Percentiles rank a stretch among this genome's conserved stretches.
phyloP scores from a whole-genome alignment of 1,284 basidiomycete genomes.

The Cryptococcus sp. region DNA sequence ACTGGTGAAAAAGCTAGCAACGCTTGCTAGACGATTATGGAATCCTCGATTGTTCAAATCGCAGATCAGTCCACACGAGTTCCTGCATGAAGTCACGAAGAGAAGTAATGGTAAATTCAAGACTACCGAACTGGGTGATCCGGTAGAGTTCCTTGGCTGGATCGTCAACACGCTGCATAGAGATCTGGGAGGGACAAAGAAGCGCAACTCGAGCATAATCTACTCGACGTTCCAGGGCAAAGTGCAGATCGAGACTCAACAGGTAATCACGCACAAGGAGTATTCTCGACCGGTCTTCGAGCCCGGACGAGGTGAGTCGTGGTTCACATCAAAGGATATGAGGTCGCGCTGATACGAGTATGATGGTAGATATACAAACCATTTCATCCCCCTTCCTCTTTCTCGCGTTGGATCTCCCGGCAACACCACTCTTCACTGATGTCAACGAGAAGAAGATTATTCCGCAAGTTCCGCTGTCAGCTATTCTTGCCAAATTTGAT shows the following conservation, averaged over 20 bases:
- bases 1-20: constrained; percentile 80
- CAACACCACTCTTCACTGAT: constrained; percentile 95
- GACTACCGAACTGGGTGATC: constrained; percentile 91
- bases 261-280: constrained; percentile 77
- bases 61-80: constrained; percentile 97
- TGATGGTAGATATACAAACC: constrained; percentile 74
- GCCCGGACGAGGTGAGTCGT: constrained; percentile 74
- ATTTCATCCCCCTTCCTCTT: constrained; percentile 88
- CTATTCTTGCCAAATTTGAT: constrained; percentile 94
- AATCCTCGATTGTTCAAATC: constrained; percentile 94
- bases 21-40: constrained; percentile 89
- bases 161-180: constrained; percentile 88
- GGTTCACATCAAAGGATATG: constrained; percentile 2
- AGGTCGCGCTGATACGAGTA: neutral
- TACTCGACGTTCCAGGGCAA: constrained; percentile 94
- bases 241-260: constrained; percentile 88
- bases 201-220: constrained; percentile 83
- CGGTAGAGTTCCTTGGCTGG: constrained; percentile 95
- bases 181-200: constrained; percentile 86
- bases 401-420: constrained; percentile 91
- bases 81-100: constrained; percentile 91
- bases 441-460: constrained; percentile 96
- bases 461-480: constrained; percentile 90
- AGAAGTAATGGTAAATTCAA: constrained; percentile 85
- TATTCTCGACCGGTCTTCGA: constrained; percentile 84